Evolutionary conservation across 306 rosid species (phyloP), one percentile per base, ranked within the genome.

Genomic region (Prunus kanzakura): DNA sequence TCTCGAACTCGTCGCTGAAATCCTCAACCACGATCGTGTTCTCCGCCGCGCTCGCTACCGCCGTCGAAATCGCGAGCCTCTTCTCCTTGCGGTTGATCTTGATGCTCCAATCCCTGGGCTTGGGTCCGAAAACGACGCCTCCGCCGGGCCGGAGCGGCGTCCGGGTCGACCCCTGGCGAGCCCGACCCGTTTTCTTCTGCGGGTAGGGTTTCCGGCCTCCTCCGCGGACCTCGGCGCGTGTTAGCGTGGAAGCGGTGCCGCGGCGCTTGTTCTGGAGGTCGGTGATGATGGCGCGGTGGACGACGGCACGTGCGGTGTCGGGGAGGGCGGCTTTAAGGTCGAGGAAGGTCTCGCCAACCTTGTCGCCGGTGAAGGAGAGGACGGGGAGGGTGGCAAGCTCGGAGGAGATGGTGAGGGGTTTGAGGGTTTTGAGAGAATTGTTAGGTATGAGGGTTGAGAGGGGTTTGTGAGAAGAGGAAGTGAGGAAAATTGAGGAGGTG

Each of bases 201-300:
- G 84, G 83, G 81, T 83, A 95, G 68, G 99, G 99, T 19, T 95
- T 95, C 18, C 43, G 55, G 8, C 99, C 99, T 0, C 97, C 99
- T 6, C 97, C 99, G 0, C 97, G 14, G 27, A 95, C 99, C 87
- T 92, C 97, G 1, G 25, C 93, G 23, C 97, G 90, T 0, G 97
- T 95, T 76, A 92, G 91, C 3, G 97, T 95, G 11, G 99, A 95
- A 35, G 99, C 99, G 0, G 99, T 95, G 61, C 99, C 97, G 14
- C 97, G 97, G 54, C 99, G 99, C 87, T 86, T 87, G 91, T 95
- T 95, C 79, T 88, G 97, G 62, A 88, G 97, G 89, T 92, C 99
- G 11, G 87, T 82, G 84, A 92, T 73, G 15, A 95, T 72, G 62
- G 87, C 99, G 3, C 97, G 93, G 89, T 95, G 99, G 66, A 95